Base-by-base conservation (phyloP, 169 alveolate genomes). In the Cryptosporidium baileyi region DNA sequence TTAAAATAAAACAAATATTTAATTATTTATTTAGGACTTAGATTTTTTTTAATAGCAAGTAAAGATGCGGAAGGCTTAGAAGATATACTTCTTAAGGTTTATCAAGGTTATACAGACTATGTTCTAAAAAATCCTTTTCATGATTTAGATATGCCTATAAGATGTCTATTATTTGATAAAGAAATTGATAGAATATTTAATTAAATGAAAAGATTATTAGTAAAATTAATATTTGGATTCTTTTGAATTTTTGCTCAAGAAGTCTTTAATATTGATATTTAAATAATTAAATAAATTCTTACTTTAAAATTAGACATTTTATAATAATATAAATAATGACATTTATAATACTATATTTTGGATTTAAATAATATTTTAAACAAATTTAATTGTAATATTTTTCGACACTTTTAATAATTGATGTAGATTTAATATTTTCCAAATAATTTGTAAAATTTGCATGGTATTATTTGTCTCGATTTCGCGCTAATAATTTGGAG, bases 61-160 rank as follows among this genome's bases (percentile, higher is more conserved):
- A 51, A 82, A n/a, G 36, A 47, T 11, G 1, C 65, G 4, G 47
- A 44, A 1, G 92, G 90, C 26, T 28, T 61, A 8, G 88, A 90
- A 63, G 79, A 80, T 9, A 88, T 91, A 47, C 92, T 95, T 43
- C 89, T 89, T 61, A 82, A 90, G 82, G 95, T 96, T 24, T 95
- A 96, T 91, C 97, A 94, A 82, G 89, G 90, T 38, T 96, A 95
- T 82, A 85, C 97, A 26, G 99, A 96, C 89, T 93, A 81, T 61
- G 98, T 96, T 32, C 91, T 95, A 62, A 96, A 96, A 92, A 96
- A 96, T 80, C 99, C 99, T 28, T 96, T 94, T 82, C 95, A 95
- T 63, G 96, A 95, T 60, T 90, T 88, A 61, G 98, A 95, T 60
- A 95, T 95, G 98, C 98, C 98, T n/a, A 94, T 95, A 65, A 92